Evolutionary conservation across 225 moss, liverwort and hornwort species (phyloP).

Genomic region (Physcomitrellopsis africana): DNA sequence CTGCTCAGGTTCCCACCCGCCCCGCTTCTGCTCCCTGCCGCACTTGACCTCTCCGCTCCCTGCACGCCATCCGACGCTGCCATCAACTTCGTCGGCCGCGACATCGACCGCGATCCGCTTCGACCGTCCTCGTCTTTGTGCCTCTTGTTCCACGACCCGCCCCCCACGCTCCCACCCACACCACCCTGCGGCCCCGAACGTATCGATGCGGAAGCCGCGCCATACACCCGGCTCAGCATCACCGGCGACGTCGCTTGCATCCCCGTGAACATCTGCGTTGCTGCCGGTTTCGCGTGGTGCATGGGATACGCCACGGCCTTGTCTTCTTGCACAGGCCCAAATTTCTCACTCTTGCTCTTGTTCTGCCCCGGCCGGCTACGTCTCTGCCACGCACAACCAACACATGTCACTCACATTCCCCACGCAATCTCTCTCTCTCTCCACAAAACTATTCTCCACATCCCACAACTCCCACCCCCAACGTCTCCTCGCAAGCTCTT

Average conservation of each 20-base stretch:
- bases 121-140: conserved; percentile 91
- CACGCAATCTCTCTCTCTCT: background rate
- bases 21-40: conserved; percentile 78
- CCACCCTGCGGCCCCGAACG: conserved; percentile 94
- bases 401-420: conserved; percentile 15
- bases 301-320: conserved; percentile 83
- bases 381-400: conserved; percentile 52
- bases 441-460: too few species aligned
- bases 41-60: conserved; percentile 63
- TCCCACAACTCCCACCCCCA: too few species aligned
- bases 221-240: conserved; percentile 59
- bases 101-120: conserved; percentile 65
- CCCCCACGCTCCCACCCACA: conserved; percentile 64
- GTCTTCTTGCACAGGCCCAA: conserved; percentile 91
- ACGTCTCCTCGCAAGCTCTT: background rate
- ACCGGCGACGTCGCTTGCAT: conserved; percentile 89
- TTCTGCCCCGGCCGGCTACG: conserved; percentile 69
- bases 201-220: conserved; percentile 63
- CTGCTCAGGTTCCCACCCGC: conserved; percentile 38
- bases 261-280: conserved; percentile 55
- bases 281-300: conserved; percentile 79
- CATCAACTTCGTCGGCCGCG: conserved; percentile 77
- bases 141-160: conserved; percentile 87
- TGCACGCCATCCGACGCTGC: conserved; percentile 74
- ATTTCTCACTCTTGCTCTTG: conserved; percentile 99